Evolutionary conservation across 2,329 filamentous ascomycete species (phyloP), one percentile per base, ranked within the genome.

Genomic region (Aspergillus fumigatus): DNA sequence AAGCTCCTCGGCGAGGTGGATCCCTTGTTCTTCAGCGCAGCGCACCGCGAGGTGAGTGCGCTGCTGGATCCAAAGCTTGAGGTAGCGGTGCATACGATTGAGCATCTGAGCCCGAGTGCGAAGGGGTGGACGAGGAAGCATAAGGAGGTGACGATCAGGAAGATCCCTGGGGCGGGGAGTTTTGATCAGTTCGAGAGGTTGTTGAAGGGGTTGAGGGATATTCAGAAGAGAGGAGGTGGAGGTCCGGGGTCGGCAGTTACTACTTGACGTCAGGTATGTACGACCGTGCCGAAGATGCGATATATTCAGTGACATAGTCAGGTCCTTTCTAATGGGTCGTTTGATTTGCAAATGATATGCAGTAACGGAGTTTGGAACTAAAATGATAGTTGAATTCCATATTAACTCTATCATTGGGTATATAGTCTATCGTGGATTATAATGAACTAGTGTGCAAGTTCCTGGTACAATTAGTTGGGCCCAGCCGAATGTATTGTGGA

Each of bases 51-150:
- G 17, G 55, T 64, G 41, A 69, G 67, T 40, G 52, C 57, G 14
- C 49, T 64, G 10, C 29, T 67, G 19, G 55, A 62, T 50, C 59
- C 59, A 27, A 65, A 62, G 57, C 48, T 58, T 8, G 62, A 58
- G 14, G 54, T 56, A 5, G 56, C 59, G 4, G 55, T 62, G 21
- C 58, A 61, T 25, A 48, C 48, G 35, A 53, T 57, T 19, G 55
- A 56, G 23, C 57, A 61, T 5, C 26, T 59, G 53, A 61, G 61
- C 0, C 54, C 53, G 10, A 68, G 66, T 54, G 62, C 57, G 2
- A 57, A 54, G 49, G 67, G 67, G 7, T 68, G 65, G 64, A 66
- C 63, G 19, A 63, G 56, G 40, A 69, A 69, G 49, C 53, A 58
- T 29, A 62, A 53, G 40, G 50, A 57, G 25, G 58, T 64, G 8